Evolutionary conservation across 441 rosid species (phyloP).

Genomic region (Arabidopsis lyrata): DNA sequence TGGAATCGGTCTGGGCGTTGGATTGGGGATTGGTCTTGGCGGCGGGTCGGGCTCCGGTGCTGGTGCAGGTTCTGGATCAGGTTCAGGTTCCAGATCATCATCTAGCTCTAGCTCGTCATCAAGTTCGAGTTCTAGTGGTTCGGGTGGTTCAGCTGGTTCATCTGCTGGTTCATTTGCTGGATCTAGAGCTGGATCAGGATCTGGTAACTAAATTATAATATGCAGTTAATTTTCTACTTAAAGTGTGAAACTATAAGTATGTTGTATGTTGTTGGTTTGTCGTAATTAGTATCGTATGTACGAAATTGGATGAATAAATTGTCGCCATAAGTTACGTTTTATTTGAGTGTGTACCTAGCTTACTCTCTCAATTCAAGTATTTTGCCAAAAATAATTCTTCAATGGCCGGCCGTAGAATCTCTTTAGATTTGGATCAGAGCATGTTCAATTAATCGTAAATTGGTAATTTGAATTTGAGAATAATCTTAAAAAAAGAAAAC

Average conservation of each 20-base stretch:
- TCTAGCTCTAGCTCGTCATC: constrained; percentile 56
- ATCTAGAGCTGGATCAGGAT: constrained; percentile 72
- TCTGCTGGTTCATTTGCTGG: constrained; percentile 77
- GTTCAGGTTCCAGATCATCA: constrained; percentile 48
- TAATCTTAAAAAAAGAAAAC: not conserved
- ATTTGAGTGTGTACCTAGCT: constrained; percentile 2
- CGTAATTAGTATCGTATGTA: constrained; percentile 20
- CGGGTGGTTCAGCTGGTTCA: constrained; percentile 54
- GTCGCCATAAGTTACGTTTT: constrained; percentile 27
- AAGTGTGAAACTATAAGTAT: constrained; percentile 23
- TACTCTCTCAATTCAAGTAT: not conserved
- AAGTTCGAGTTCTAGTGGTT: constrained; percentile 45
- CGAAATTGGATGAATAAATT: constrained; percentile 27
- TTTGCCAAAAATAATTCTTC: not conserved
- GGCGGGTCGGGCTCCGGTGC: constrained; percentile 59
- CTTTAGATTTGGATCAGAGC: constrained; percentile 15
- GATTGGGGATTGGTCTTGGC: constrained; percentile 63
- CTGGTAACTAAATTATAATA: constrained; percentile 33
- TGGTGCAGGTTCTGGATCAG: constrained; percentile 46
- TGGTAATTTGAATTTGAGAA: not conserved
- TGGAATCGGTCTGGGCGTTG: constrained; percentile 62
- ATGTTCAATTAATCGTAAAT: constrained; percentile 9
- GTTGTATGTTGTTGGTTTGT: constrained; percentile 29
- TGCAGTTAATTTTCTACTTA: not conserved
- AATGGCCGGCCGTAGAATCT: constrained; percentile 11